Base-by-base conservation (phyloP, 2,329 filamentous ascomycete genomes). In the Sphaerostilbella broomeana region DNA sequence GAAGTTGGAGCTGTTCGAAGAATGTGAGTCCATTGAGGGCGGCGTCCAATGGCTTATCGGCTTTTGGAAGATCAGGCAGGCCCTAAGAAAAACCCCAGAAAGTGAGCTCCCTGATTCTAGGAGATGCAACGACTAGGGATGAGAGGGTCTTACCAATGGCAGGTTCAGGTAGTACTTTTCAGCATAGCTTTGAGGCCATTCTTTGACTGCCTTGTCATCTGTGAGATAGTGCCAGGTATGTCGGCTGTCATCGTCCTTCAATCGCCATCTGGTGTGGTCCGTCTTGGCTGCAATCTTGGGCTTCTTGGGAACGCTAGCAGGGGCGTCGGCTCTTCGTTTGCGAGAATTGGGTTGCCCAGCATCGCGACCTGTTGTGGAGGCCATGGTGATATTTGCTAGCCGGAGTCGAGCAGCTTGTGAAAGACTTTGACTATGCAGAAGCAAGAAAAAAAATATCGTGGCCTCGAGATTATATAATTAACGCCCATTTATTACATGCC, bases 141-240 rank as follows among this genome's bases (percentile, higher is more conserved):
- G 6, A 13, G 12, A 31, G 37, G n/a, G 48, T 45, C 56, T 47
- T 68, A 95, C 90, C 47, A 83, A 77, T 39, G 86, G 79, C 32
- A 95, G 64, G 13, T 86, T 86, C 13, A 98, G 60, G 54, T 81
- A 86, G 60, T 88, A 94, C 61, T 87, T 95, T 58, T 98, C 94
- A n/a, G 88, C 86, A 40, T 70, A 72, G 17, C 77, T 84, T 64
- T 95, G 89, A 5, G 90, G 88, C 89, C 90, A 95, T 42, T 76
- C 66, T 51, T 84, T 69, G 6, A 72, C 64, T 40, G 85, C 79
- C 43, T 86, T 72, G 17, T 79, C 73, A 38, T 92, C 82, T 8
- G 77, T 76, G 3, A 98, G 68, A 57, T 97, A 98, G 54, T 92
- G 85, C 92, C 92, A 98, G 35, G 86, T 95, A 53, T 95, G 88